These are phyloP conservation scores for Colletotrichum liaoningense DNA, from an alignment of 2,329 filamentous ascomycete species.

Conservation along the genomic window DNA sequence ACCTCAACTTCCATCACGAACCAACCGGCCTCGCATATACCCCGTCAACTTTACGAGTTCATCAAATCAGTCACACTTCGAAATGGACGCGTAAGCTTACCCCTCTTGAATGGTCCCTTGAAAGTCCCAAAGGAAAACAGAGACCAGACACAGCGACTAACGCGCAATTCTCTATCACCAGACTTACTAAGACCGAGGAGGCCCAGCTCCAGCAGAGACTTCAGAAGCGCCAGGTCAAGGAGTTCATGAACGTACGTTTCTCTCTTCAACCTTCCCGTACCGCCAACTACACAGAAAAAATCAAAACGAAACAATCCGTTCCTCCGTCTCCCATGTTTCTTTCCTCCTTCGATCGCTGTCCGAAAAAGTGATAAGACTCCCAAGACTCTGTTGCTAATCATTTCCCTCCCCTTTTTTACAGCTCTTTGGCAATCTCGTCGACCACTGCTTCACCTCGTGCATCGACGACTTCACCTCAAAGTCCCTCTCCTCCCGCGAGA, in stretches of 20 bases:
- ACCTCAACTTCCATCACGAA: background rate
- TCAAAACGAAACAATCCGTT: no score
- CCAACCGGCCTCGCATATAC: background rate
- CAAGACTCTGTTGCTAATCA: background rate
- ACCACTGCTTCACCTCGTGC: slow-evolving; percentile 96
- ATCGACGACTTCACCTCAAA: slow-evolving; percentile 99
- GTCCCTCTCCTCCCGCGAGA: slow-evolving; percentile 87
- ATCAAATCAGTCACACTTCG: background rate
- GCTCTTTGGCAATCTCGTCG: slow-evolving; percentile 76
- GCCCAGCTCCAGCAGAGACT: slow-evolving; percentile 94
- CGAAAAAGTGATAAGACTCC: background rate
- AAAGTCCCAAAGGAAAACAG: slow-evolving; percentile 12
- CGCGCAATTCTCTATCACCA: slow-evolving; percentile 39
- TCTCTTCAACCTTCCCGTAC: slow-evolving; percentile 33
- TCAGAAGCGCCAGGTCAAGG: slow-evolving; percentile 98
- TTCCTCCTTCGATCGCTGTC: background rate
- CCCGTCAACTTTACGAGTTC: background rate
- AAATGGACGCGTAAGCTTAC: slow-evolving; percentile 40
- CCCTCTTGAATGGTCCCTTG: slow-evolving; percentile 22
- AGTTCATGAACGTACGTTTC: slow-evolving; percentile 91
- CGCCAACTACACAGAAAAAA: slow-evolving; percentile 39
- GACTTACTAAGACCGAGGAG: slow-evolving; percentile 83
- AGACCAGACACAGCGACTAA: slow-evolving; percentile 30
- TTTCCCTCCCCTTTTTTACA: slow-evolving; percentile 40
- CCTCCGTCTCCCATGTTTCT: background rate